Evolutionary conservation across 768 basidiomycete species (phyloP).

Genomic region (Leucocoprinus sp.): DNA sequence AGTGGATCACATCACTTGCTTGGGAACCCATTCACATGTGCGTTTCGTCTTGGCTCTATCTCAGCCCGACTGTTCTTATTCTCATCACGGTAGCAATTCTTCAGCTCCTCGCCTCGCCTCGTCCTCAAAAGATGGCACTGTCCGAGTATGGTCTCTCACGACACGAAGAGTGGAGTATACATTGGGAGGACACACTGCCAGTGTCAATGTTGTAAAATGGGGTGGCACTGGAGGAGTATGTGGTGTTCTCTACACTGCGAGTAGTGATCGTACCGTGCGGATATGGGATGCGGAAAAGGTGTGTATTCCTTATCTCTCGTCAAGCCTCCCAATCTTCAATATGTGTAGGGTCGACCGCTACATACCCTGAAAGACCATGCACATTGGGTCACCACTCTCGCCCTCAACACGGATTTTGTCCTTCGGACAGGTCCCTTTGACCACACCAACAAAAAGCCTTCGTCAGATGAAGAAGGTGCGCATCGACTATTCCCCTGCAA

Average conservation of each 20-base stretch:
- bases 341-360: conserved; percentile 65
- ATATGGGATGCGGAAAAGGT: conserved; percentile 87
- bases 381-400: conserved; percentile 97
- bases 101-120: conserved; percentile 80
- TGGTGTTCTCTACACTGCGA: conserved; percentile 89
- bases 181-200: conserved; percentile 88
- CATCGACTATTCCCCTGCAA: not conserved
- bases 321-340: not conserved
- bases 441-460: conserved; percentile 71
- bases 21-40: conserved; percentile 97
- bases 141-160: conserved; percentile 84
- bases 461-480: conserved; percentile 76
- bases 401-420: conserved; percentile 92
- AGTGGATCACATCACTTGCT: conserved; percentile 91
- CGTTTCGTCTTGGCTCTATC: conserved; percentile 18
- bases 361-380: conserved; percentile 91
- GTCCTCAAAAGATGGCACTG: conserved; percentile 92
- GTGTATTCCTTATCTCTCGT: conserved; percentile 15
- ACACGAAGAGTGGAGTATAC: conserved; percentile 71
- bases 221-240: conserved; percentile 59
- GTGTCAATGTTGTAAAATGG: conserved; percentile 95
- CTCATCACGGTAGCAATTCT: conserved; percentile 48
- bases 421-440: conserved; percentile 94
- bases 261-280: conserved; percentile 88
- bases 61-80: conserved; percentile 2